Conservation (phyloP, 805 yeast species). For the Starmerella kuoi region DNA sequence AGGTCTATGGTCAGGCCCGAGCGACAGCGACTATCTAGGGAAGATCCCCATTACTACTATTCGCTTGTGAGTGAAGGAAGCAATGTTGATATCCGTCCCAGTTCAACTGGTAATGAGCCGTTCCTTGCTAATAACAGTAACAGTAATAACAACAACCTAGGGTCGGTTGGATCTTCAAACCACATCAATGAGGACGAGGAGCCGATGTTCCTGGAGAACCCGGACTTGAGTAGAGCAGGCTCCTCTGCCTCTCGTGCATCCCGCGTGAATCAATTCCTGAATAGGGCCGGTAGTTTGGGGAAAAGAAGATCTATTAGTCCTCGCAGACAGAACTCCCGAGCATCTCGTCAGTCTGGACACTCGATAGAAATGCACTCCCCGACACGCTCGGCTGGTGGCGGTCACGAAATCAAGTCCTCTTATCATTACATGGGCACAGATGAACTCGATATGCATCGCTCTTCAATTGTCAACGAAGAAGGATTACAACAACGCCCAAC, state of each 20-base stretch:
- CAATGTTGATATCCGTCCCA: slow-evolving; percentile 47
- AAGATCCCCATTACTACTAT: slow-evolving; percentile 67
- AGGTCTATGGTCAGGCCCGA: slow-evolving; percentile 77
- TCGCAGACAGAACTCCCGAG: neutral
- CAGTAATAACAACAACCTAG: slow-evolving; percentile 7
- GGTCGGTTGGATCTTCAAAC: slow-evolving; percentile 3
- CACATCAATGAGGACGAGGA: slow-evolving; percentile 1
- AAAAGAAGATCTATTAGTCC: neutral
- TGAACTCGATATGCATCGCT: neutral
- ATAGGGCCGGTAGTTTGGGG: neutral
- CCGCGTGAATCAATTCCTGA: neutral
- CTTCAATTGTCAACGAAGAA: neutral
- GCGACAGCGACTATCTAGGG: slow-evolving; percentile 51
- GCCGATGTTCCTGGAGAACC: neutral
- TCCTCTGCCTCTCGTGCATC: neutral
- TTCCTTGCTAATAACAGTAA: slow-evolving; percentile 2
- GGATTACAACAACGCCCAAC: neutral
- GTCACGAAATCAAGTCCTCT: no score
- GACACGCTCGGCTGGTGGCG: neutral
- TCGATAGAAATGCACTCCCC: neutral
- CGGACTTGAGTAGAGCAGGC: neutral
- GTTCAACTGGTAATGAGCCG: slow-evolving; percentile 60
- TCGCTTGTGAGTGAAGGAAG: slow-evolving; percentile 23
- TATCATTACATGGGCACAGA: no score
- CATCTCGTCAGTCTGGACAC: neutral